Evolutionary conservation across 2,329 filamentous ascomycete species (phyloP).

Genomic region (Xylariaceae sp.): DNA sequence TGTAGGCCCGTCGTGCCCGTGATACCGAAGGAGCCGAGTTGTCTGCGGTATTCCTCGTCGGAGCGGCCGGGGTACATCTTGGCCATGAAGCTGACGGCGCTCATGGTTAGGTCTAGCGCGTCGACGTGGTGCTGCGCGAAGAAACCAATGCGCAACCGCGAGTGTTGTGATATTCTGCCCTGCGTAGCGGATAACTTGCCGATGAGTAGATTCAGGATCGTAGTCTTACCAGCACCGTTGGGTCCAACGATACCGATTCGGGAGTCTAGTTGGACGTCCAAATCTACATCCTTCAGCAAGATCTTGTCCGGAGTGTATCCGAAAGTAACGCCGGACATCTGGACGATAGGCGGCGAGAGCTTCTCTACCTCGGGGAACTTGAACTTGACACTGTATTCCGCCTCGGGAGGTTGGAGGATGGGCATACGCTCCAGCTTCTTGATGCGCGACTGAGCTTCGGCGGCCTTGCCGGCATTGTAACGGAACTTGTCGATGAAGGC

Average conservation of each 20-base stretch:
- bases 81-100: constrained; percentile 93
- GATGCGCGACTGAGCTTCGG: constrained; percentile 95
- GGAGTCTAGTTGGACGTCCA: constrained; percentile 96
- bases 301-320: constrained; percentile 77
- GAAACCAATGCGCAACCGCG: constrained; percentile 86
- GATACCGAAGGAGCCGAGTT: constrained; percentile 82
- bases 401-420: constrained; percentile 79
- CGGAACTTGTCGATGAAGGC: constrained; percentile 99
- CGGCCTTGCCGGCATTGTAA: constrained; percentile 98
- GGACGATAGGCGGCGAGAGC: constrained; percentile 92
- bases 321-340: constrained; percentile 90
- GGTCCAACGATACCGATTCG: constrained; percentile 98
- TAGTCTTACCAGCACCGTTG: constrained; percentile 98
- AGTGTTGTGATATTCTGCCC: constrained; percentile 82
- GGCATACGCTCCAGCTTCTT: constrained; percentile 99
- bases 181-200: constrained; percentile 70
- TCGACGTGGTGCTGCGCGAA: constrained; percentile 99
- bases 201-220: constrained; percentile 94
- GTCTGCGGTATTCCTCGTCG: constrained; percentile 94
- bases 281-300: constrained; percentile 78
- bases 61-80: constrained; percentile 83
- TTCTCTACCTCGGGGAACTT: constrained; percentile 97
- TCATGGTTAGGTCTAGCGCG: constrained; percentile 81
- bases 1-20: constrained; percentile 95
- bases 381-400: constrained; percentile 94